Base-by-base conservation (phyloP, 306 rosid species). In the Arachis hypogaea region DNA sequence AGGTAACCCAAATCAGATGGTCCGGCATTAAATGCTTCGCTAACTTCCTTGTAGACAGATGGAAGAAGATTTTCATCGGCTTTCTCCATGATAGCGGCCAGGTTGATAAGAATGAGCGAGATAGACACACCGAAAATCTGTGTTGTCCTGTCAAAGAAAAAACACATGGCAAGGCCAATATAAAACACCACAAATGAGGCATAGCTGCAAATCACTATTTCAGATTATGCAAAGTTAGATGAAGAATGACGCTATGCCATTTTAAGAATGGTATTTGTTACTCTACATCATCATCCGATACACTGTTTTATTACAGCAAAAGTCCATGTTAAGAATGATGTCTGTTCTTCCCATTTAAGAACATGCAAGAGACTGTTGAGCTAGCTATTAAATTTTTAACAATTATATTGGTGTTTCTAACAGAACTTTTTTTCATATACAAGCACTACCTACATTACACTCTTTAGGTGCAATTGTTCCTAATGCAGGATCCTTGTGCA, bases 21-120 rank as follows among this genome's bases (percentile, higher is more conserved):
- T 11, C 99, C 92, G 0, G 95, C 97, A 68, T 84, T 83, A 81
- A 94, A 94, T 60, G 99, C 85, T 84, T 86, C 99, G 28, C 99
- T 92, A 10, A 94, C 95, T 88, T 94, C 99, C 87, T 92, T 94
- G 87, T 92, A 94, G 29, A 94, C 99, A 4, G 99, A 75, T 14
- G 99, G 99, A 64, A 92, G 99, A 66, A 94, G 96, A 80, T 94
- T 94, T 64, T 92, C 99, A 33, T 94, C 99, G 0, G 99, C 97
- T 0, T 95, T 88, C 82, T 92, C 97, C 99, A 94, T 92, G 63
- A 94, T 88, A 64, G 99, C 93, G 14, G 97, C 97, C 74, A 94
- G 57, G 87, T 94, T 94, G 79, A 91, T 91, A 51, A 91, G 95
- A 78, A 89, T 76, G 73, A 91, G 92, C 9, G 93, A 91, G 64